A percentile compares a stretch with the other conserved stretches of the same genome.
phyloP scores from a whole-genome alignment of 2,329 filamentous ascomycete species.

The Dryadomyces sulphureus region DNA sequence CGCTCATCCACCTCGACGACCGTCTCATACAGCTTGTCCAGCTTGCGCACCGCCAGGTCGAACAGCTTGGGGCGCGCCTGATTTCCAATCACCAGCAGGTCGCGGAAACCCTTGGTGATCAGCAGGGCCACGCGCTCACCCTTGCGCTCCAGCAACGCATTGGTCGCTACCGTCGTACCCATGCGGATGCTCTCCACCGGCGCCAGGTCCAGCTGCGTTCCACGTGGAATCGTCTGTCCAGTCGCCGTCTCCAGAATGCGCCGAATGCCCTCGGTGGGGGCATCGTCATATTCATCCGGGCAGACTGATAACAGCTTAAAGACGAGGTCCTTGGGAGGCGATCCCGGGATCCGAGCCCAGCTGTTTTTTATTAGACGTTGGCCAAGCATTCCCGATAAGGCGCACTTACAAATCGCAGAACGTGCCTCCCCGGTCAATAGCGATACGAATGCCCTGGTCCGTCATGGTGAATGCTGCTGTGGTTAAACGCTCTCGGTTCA shows the following conservation, averaged over 20 bases:
- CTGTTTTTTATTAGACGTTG: neutral
- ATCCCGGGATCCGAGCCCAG: constrained; percentile 42
- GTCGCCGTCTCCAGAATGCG: constrained; percentile 71
- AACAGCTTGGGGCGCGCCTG: constrained; percentile 84
- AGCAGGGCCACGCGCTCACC: constrained; percentile 79
- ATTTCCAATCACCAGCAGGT: constrained; percentile 80
- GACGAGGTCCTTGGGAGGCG: constrained; percentile 21
- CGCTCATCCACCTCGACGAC: constrained; percentile 87
- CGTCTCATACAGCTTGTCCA: constrained; percentile 70
- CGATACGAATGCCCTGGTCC: constrained; percentile 33
- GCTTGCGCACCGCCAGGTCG: constrained; percentile 73
- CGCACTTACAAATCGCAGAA: constrained; percentile 70
- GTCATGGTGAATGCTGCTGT: no score
- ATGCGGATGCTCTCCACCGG: constrained; percentile 85
- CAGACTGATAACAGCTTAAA: constrained; percentile 56
- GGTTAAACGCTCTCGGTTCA: no score
- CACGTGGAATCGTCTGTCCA: constrained; percentile 60
- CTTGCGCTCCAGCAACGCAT: constrained; percentile 79
- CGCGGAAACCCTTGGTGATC: constrained; percentile 75
- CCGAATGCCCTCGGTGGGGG: constrained; percentile 79
- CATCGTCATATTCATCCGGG: constrained; percentile 79
- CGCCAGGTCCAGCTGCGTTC: constrained; percentile 64
- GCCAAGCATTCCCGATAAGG: constrained; percentile 27
- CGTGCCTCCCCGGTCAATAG: constrained; percentile 70
- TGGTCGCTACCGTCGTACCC: constrained; percentile 91